A percentile compares a stretch with the other conserved stretches of the same genome.
These are phyloP conservation scores for Guyanaporus albipodus DNA, from an alignment of 768 basidiomycete genomes.

Conservation along the genomic window DNA sequence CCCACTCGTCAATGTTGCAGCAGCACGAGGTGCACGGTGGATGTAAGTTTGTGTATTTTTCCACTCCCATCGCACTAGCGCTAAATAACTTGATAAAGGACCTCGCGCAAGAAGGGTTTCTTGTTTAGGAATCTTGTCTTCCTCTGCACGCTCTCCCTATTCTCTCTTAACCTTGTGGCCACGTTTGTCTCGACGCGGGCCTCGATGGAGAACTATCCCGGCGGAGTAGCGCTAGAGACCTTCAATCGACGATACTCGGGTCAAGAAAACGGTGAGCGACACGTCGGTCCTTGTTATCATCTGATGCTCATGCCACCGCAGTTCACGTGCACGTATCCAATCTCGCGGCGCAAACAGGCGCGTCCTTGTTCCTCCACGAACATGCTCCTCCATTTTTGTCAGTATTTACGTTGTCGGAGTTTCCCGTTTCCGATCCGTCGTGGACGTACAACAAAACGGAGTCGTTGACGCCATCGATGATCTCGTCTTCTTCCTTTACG, in stretches of 20 bases:
- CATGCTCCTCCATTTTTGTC: constrained; percentile 48
- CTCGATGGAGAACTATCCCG: constrained; percentile 84
- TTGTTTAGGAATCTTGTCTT: constrained; percentile 44
- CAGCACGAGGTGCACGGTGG: constrained; percentile 58
- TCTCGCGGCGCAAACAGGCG: constrained; percentile 85
- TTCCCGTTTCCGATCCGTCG: constrained; percentile 6
- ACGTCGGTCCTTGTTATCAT: background rate
- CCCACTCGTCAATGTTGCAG: constrained; percentile 76
- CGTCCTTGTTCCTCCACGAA: constrained; percentile 79
- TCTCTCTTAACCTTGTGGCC: constrained; percentile 49
- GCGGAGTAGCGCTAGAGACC: constrained; percentile 63
- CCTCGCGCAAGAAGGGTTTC: constrained; percentile 45
- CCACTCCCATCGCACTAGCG: background rate
- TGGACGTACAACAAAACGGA: constrained; percentile 90
- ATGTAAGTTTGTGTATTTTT: constrained; percentile 47
- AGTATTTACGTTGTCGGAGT: constrained; percentile 9
- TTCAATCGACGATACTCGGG: constrained; percentile 53
- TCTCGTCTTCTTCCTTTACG: constrained; percentile 43
- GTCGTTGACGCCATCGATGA: constrained; percentile 44
- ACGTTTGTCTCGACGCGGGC: constrained; percentile 53
- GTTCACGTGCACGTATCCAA: constrained; percentile 80
- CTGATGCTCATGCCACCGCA: constrained; percentile 15
- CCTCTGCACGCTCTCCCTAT: constrained; percentile 42
- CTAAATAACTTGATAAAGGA: constrained; percentile 30
- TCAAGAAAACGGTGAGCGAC: constrained; percentile 29